These are phyloP conservation scores for Nigrospora osmanthi DNA, from an alignment of 2,329 filamentous ascomycete genomes.

Conservation along the genomic window DNA sequence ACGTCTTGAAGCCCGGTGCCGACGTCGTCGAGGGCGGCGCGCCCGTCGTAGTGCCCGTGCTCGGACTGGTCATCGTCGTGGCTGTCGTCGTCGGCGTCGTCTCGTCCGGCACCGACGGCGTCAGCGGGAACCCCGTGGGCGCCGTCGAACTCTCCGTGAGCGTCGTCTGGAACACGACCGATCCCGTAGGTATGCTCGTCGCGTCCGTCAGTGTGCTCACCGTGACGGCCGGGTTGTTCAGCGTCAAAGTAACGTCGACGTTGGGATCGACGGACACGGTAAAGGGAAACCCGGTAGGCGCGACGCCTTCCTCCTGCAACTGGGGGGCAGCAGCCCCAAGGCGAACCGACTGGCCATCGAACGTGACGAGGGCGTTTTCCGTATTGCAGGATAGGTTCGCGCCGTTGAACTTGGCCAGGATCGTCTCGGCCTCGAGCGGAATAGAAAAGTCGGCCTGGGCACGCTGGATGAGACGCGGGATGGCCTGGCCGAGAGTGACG, in stretches of 20 bases:
- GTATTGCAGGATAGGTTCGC: slow-evolving; percentile 71
- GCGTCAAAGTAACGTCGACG: slow-evolving; percentile 24
- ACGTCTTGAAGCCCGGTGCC: slow-evolving; percentile 36
- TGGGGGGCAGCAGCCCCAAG: slow-evolving; percentile 17
- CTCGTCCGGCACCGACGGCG: no score
- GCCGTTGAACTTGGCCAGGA: slow-evolving; percentile 70
- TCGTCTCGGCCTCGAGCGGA: slow-evolving; percentile 58
- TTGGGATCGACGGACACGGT: slow-evolving; percentile 22
- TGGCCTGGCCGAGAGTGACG: slow-evolving; percentile 72
- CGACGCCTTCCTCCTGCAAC: slow-evolving; percentile 13
- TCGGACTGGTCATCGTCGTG: slow-evolving; percentile 15
- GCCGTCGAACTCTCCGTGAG: not conserved
- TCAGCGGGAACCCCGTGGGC: no score
- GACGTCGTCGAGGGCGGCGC: slow-evolving; percentile 12
- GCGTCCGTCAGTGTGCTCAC: slow-evolving; percentile 8
- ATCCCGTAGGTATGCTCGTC: slow-evolving; percentile 7
- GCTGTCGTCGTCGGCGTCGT: slow-evolving; percentile 10
- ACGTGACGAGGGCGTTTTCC: slow-evolving; percentile 83
- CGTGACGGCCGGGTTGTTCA: slow-evolving; percentile 10
- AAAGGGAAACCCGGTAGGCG: slow-evolving; percentile 16
- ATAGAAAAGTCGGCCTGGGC: slow-evolving; percentile 66
- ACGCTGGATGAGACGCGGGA: slow-evolving; percentile 65
- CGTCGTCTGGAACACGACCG: slow-evolving; percentile 6
- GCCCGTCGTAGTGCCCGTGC: slow-evolving; percentile 11
- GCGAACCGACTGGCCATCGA: slow-evolving; percentile 44